Conservation (phyloP, 2,329 filamentous ascomycete genomes). For the Endoconidiophora laricicola region DNA sequence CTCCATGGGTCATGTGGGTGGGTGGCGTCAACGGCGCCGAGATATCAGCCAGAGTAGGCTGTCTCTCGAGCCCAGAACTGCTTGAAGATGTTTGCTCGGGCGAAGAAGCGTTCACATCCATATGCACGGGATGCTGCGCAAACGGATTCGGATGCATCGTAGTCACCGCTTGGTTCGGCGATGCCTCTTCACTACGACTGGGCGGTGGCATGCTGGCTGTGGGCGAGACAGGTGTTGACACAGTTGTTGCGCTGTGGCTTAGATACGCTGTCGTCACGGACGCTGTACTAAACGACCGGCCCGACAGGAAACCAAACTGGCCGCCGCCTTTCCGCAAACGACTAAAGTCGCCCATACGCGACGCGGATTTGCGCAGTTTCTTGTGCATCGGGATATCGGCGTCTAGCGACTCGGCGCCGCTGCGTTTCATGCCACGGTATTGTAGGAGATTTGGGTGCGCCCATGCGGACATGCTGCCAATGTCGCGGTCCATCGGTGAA, state of each 20-base stretch:
- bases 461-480: slow-evolving; percentile 6
- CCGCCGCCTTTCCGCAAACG: slow-evolving; percentile 19
- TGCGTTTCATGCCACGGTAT: slow-evolving; percentile 35
- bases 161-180: too few species aligned
- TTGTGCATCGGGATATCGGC: slow-evolving; percentile 22
- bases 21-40: slow-evolving; percentile 6
- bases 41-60: slow-evolving; percentile 14
- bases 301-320: slow-evolving; percentile 12
- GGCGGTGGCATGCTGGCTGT: slow-evolving; percentile 10
- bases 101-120: slow-evolving; percentile 1
- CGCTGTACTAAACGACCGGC: slow-evolving; percentile 15
- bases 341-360: slow-evolving; percentile 26
- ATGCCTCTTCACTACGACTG: not conserved
- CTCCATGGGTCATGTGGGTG: slow-evolving; percentile 9
- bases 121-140: slow-evolving; percentile 4
- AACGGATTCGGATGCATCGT: slow-evolving; percentile 6
- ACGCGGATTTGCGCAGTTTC: slow-evolving; percentile 36
- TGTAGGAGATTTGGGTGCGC: slow-evolving; percentile 6
- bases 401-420: slow-evolving; percentile 23
- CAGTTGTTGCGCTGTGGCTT: slow-evolving; percentile 14
- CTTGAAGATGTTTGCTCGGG: slow-evolving; percentile 7
- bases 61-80: slow-evolving; percentile 5
- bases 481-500: slow-evolving; percentile 11
- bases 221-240: slow-evolving; percentile 12
- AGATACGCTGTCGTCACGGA: slow-evolving; percentile 17